Base-by-base conservation (phyloP, 2,329 filamentous ascomycete species). In the Phyllosticta citribraziliensis region DNA sequence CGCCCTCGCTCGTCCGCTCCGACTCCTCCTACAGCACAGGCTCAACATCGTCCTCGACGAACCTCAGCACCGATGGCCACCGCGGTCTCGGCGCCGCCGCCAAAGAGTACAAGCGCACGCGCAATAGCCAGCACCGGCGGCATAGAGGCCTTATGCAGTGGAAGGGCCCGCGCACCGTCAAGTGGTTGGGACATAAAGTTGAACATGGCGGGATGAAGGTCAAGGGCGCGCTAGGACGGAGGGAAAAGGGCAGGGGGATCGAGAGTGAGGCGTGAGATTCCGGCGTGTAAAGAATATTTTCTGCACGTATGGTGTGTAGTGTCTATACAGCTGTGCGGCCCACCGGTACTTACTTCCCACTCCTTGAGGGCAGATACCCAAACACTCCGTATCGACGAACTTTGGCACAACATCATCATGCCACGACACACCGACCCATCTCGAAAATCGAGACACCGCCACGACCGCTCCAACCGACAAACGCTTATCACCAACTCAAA, bases 71-170 rank as follows among this genome's bases (percentile, higher is more conserved):
- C 22, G 67, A 73, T 50, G 72, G 74, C 1, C 78, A 74, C 64
- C 74, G 78, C 64, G 84, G 78, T 50, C 69, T 75, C 47, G 72
- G 77, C 10, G 79, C 80, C 52, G 77, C 82, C 68, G 63, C 84
- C 54, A 80, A 79, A 61, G 85, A 88, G 63, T 88, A 85, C 69
- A 83, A 81, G 68, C 76, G 79, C 62, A 77, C 85, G 65, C 76
- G 80, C 64, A 82, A 81, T 71, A 79, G 82, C 63, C 73, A 88
- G 64, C 85, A 89, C 70, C 76, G 86, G 56, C 81, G 82, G 68
- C 85, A 91, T 67, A 75, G 85, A 22, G 88, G 88, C 0, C 69
- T 88, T 51, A 91, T 91, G 88, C 88, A 91, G 73, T 91, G 86
- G 84, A 82, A 80, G 68, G 71, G 81, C 67, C 81, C 78, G 20